phyloP scores from a whole-genome alignment of 805 yeast species.

The Lachancea meyersii region DNA sequence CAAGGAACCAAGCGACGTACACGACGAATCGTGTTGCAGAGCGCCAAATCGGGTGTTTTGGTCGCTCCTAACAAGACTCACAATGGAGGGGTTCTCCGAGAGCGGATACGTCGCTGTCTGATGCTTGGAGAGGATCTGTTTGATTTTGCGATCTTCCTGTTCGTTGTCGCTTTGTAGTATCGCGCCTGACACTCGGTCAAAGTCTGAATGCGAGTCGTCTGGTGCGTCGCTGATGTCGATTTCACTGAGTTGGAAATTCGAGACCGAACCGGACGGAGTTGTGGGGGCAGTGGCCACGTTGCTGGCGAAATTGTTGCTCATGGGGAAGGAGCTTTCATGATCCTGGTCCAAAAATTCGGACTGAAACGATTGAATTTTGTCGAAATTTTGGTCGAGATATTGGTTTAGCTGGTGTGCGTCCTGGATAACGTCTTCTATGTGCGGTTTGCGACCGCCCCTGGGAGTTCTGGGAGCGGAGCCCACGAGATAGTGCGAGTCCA shows the following conservation, averaged over 20 bases:
- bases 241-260: constrained; percentile 30
- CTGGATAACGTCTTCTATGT: constrained; percentile 27
- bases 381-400: constrained; percentile 23
- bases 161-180: constrained; percentile 2
- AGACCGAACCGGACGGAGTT: constrained; percentile 19
- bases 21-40: background rate
- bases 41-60: background rate
- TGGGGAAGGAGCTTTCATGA: background rate
- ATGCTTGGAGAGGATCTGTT: constrained; percentile 6
- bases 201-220: constrained; percentile 3
- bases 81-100: constrained; percentile 7
- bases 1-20: background rate
- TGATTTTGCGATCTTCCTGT: constrained; percentile 4
- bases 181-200: background rate
- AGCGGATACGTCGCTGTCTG: constrained; percentile 7
- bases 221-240: constrained; percentile 11
- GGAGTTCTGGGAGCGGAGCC: constrained; percentile 1
- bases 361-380: constrained; percentile 22
- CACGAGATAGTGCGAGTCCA: background rate
- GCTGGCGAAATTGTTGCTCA: constrained; percentile 4
- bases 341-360: constrained; percentile 14
- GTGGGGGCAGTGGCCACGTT: constrained; percentile 11
- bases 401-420: constrained; percentile 27
- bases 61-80: background rate
- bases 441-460: constrained; percentile 10